Evolutionary conservation across 768 basidiomycete genomes (phyloP), one percentile per base, ranked within the genome.

Genomic region (Lactifluus pinguis): DNA sequence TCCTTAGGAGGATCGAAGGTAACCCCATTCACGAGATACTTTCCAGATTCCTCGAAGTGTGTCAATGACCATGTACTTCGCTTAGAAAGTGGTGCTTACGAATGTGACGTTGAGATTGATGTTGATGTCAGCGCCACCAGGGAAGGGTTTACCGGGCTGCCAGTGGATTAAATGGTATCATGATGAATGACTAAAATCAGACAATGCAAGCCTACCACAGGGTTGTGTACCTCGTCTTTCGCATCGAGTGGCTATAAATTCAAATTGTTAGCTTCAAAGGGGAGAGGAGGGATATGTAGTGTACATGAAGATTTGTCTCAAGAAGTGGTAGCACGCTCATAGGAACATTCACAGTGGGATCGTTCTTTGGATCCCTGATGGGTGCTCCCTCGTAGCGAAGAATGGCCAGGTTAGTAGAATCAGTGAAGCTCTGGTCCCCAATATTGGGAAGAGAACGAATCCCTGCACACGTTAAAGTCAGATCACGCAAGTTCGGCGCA

Each of bases 1-100:
- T 76, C 70, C 0, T 72, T 71, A 0, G 83, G 82, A 0, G 72
- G 67, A 4, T 66, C 61, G 67, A 71, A 82, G 29, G 71, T 65
- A 47, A 65, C 63, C 15, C 65, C 67, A 52, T 78, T 78, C 44
- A 77, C 65, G 2, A 59, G 57, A 67, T 74, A 78, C 7, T 34
- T 32, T 3, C 3, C 7, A n/a, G 7, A 17, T 34, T 39, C 51
- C 52, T 52, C 60, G 60, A 5, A 54, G n/a, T 48, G 32, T 34
- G 8, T 44, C 32, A 49, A 17, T 19, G 34, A 4, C 6, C 4
- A 5, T 6, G 30, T 0, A 6, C 14, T 9, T 39, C 19, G 3
- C 15, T 48, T 13, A 11, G 36, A 49, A 21, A 51, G 11, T 9
- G n/a, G n/a, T n/a, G n/a, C n/a, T n/a, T n/a, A n/a, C n/a, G n/a